Conservation (phyloP, 129 eudicot species). For the Flaveria brownii region DNA sequence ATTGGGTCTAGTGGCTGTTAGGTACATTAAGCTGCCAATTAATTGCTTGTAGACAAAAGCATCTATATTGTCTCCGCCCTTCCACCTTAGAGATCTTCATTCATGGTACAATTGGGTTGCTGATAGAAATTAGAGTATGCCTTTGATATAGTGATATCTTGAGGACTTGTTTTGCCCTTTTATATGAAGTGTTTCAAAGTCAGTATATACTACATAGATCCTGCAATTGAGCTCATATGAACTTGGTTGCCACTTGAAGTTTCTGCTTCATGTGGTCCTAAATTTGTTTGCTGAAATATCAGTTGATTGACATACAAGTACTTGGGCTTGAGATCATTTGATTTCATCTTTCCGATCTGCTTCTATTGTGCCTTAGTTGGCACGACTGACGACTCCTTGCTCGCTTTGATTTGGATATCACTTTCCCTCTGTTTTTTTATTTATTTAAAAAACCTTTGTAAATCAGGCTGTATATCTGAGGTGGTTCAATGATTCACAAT, state of each 20-base stretch:
- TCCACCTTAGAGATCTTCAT: too few relatives aligned
- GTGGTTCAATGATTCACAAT: not conserved
- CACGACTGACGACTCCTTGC: not conserved
- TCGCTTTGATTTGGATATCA: not conserved
- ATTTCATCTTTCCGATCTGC: not conserved
- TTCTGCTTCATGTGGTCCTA: not conserved
- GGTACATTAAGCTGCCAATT: too few relatives aligned
- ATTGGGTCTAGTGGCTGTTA: too few relatives aligned
- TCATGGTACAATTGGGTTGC: too few relatives aligned
- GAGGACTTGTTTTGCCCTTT: not conserved
- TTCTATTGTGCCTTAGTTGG: not conserved
- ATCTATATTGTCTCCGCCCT: too few relatives aligned
- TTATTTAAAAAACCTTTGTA: not conserved
- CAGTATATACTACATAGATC: not conserved
- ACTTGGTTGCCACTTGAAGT: not conserved
- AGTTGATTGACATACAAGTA: not conserved
- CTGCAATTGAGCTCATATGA: not conserved
- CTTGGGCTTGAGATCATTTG: not conserved
- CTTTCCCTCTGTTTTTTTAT: not conserved
- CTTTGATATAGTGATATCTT: not conserved
- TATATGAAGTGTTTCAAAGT: not conserved
- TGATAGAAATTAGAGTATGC: too few relatives aligned
- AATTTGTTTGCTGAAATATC: not conserved
- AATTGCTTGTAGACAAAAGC: too few relatives aligned
- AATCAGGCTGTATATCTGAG: too few relatives aligned